Percentiles rank a stretch among this genome's conserved stretches.
phyloP scores from a whole-genome alignment of 2,329 filamentous ascomycete species.

The Fusarium sp. region DNA sequence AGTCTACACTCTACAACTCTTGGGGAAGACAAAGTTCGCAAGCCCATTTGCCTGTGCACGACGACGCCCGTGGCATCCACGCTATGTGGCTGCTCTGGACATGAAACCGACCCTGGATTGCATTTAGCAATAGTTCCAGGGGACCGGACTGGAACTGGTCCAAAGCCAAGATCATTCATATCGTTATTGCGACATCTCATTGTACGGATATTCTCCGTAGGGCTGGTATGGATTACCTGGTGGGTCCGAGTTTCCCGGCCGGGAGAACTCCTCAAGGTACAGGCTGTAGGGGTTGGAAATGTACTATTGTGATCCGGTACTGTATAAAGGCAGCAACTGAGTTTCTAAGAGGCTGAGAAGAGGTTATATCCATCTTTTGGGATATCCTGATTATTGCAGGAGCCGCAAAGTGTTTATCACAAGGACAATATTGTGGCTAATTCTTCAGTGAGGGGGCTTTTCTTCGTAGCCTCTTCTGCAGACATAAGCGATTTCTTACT shows the following conservation, averaged over 20 bases:
- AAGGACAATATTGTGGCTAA: background rate
- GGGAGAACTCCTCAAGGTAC: background rate
- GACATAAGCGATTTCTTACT: constrained; percentile 1
- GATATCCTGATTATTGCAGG: background rate
- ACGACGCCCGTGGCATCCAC: constrained; percentile 28
- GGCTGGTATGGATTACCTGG: constrained; percentile 9
- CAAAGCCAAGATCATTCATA: constrained; percentile 12
- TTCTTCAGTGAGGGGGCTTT: background rate
- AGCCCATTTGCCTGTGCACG: background rate
- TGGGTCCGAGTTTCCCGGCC: constrained; percentile 23
- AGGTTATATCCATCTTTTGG: background rate
- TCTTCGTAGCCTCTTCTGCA: background rate
- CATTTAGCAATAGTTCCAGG: constrained; percentile 1
- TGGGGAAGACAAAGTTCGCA: background rate
- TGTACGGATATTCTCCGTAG: constrained; percentile 7
- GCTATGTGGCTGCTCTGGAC: constrained; percentile 17
- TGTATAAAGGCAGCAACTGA: background rate
- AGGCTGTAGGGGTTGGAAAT: background rate
- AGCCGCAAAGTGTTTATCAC: background rate
- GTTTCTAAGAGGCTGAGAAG: background rate
- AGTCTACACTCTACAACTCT: constrained; percentile 1
- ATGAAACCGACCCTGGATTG: constrained; percentile 20
- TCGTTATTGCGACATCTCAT: constrained; percentile 4
- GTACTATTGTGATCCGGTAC: background rate
- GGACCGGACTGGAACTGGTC: constrained; percentile 5